phyloP scores from a whole-genome alignment of 306 rosid genomes.

The Morella rubra region DNA sequence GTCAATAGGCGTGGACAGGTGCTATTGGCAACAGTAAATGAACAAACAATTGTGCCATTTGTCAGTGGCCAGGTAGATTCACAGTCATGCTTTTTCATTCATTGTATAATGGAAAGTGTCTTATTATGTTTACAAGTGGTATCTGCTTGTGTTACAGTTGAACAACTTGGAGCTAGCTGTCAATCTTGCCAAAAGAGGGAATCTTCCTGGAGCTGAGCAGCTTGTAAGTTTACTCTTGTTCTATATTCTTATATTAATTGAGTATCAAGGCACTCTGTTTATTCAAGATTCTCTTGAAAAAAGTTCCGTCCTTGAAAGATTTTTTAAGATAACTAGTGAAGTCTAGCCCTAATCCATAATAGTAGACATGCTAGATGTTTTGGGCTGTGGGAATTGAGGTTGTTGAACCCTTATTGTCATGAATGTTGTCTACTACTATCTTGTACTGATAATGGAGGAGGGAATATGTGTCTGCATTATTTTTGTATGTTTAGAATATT shows the following conservation, averaged over 20 bases:
- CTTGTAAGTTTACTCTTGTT: too few species aligned
- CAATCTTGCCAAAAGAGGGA: conserved; percentile 54
- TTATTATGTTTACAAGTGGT: conserved; percentile 14
- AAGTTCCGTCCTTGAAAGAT: not conserved
- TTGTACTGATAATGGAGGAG: not conserved
- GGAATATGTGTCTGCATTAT: not conserved
- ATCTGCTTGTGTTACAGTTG: conserved; percentile 47
- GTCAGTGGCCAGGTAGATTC: conserved; percentile 90
- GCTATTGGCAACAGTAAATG: conserved; percentile 94
- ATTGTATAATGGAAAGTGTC: conserved; percentile 22
- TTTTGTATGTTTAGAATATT: not conserved
- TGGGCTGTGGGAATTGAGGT: not conserved
- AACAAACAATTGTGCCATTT: conserved; percentile 86
- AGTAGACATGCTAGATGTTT: not conserved
- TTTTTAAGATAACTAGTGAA: not conserved
- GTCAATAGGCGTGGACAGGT: conserved; percentile 97
- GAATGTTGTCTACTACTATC: not conserved
- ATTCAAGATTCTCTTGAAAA: not conserved
- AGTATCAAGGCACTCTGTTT: not conserved
- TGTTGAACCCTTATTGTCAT: not conserved
- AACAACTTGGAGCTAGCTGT: conserved; percentile 99
- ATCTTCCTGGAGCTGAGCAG: too few species aligned
- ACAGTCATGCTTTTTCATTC: conserved; percentile 18
- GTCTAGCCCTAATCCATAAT: not conserved
- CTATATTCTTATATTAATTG: too few species aligned